These are phyloP conservation scores for Scortechinia acanthostroma DNA, from an alignment of 2,329 filamentous ascomycete genomes.

Conservation along the genomic window DNA sequence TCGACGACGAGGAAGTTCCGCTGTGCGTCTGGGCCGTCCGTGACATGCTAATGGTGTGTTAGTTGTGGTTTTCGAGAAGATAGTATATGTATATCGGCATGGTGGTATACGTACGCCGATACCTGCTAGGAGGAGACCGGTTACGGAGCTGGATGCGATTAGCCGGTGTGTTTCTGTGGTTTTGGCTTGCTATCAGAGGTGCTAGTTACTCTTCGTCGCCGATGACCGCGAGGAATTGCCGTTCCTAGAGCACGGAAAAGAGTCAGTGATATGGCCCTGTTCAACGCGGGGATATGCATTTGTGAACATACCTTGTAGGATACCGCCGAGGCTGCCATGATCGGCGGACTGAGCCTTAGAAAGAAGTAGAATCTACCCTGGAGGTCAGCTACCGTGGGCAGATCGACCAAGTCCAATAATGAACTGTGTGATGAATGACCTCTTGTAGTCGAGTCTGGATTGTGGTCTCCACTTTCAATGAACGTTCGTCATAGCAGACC, in stretches of 20 bases:
- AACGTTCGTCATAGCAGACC: too few species aligned
- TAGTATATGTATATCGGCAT: not conserved
- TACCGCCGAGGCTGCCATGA: not conserved
- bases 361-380: not conserved
- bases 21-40: slow-evolving; percentile 53
- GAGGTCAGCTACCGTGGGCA: too few species aligned
- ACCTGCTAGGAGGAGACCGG: slow-evolving; percentile 61
- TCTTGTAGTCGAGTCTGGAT: too few species aligned
- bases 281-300: too few species aligned
- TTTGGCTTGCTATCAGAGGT: not conserved
- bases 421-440: too few species aligned
- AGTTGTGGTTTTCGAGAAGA: not conserved
- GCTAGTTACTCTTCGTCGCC: slow-evolving; percentile 1
- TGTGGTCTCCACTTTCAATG: too few species aligned
- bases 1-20: slow-evolving; percentile 68
- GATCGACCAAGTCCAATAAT: too few species aligned
- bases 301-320: not conserved
- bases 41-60: slow-evolving; percentile 52
- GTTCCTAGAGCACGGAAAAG: not conserved
- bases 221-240: slow-evolving; percentile 1
- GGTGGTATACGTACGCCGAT: slow-evolving; percentile 43
- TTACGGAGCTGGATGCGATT: slow-evolving; percentile 40
- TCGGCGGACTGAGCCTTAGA: not conserved
- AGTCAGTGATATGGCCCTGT: not conserved
- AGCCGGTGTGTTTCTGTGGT: too few species aligned